Evolutionary conservation across 1,284 basidiomycete species (phyloP).

Genomic region (Blastosporella zonata): DNA sequence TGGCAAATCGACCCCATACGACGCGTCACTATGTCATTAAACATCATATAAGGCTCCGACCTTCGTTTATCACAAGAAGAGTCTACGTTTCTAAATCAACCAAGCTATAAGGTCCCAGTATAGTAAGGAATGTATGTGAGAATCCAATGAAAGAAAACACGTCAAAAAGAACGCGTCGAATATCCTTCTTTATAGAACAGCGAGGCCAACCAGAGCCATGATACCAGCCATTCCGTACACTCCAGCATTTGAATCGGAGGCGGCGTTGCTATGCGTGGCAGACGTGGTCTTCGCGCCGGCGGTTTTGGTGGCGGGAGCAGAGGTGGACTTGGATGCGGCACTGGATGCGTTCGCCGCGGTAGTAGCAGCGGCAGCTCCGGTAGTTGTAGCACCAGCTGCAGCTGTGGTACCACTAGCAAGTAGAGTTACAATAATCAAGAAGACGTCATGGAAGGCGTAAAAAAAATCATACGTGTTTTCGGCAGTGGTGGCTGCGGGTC

Average conservation of each 20-base stretch:
- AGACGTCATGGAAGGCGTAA: neutral
- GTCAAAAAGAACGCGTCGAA: neutral
- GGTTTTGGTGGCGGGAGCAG: constrained; percentile 1
- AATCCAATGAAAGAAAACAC: constrained; percentile 4
- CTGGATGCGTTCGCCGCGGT: neutral
- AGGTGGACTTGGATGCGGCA: neutral
- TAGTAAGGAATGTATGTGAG: neutral
- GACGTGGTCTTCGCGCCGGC: constrained; percentile 13
- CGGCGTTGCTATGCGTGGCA: constrained; percentile 25
- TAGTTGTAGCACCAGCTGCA: constrained; percentile 6
- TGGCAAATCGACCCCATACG: neutral
- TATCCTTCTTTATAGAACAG: constrained; percentile 35
- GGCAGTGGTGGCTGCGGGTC: constrained; percentile 8
- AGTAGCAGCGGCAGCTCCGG: constrained; percentile 5
- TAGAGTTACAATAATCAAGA: neutral
- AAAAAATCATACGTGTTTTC: constrained; percentile 15
- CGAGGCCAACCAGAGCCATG: constrained; percentile 48
- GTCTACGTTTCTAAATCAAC: neutral
- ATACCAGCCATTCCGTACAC: constrained; percentile 41
- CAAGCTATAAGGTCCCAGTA: neutral
- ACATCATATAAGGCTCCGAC: too few relatives aligned
- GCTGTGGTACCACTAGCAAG: constrained; percentile 5
- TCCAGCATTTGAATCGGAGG: constrained; percentile 28
- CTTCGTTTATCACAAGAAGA: neutral
- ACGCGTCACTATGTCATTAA: too few relatives aligned